Evolutionary conservation across 164 flowering plant species (phyloP).

Genomic region (Sedum album): DNA sequence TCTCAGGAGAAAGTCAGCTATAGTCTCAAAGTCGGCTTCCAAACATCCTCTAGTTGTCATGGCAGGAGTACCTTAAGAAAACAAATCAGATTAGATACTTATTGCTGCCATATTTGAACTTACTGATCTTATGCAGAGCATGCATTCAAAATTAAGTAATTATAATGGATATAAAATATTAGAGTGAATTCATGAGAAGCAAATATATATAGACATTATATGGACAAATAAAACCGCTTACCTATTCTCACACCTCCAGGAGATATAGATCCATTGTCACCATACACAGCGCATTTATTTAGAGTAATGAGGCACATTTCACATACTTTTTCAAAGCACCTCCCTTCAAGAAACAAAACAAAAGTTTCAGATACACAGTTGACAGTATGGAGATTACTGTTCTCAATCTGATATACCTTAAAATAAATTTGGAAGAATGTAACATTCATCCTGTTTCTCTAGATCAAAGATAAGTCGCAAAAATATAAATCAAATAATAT

Average conservation of each 20-base stretch:
- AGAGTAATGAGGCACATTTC: conserved; percentile 75
- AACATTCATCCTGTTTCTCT: neutral
- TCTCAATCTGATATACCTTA: too few species aligned
- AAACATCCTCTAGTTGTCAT: conserved; percentile 92
- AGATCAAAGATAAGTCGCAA: neutral
- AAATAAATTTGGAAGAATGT: neutral
- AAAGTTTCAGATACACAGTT: neutral
- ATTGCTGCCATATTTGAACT: neutral
- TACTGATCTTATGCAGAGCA: neutral
- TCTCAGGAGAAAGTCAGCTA: conserved; percentile 69
- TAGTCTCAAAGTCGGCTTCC: conserved; percentile 76
- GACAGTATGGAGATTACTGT: neutral
- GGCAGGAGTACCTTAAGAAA: conserved; percentile 51
- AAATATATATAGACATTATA: neutral
- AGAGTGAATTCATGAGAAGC: neutral
- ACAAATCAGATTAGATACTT: conserved; percentile 1
- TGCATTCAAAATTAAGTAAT: neutral
- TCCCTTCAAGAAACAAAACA: conserved; percentile 33
- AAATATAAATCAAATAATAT: too few species aligned
- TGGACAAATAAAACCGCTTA: conserved; percentile 13
- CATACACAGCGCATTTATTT: conserved; percentile 71
- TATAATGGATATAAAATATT: neutral
- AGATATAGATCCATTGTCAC: conserved; percentile 65
- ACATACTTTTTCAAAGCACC: conserved; percentile 71
- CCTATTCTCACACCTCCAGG: conserved; percentile 92